Conservation (phyloP, 345 rosid genomes). For the sweet orange (Citrus sinensis) region DNA sequence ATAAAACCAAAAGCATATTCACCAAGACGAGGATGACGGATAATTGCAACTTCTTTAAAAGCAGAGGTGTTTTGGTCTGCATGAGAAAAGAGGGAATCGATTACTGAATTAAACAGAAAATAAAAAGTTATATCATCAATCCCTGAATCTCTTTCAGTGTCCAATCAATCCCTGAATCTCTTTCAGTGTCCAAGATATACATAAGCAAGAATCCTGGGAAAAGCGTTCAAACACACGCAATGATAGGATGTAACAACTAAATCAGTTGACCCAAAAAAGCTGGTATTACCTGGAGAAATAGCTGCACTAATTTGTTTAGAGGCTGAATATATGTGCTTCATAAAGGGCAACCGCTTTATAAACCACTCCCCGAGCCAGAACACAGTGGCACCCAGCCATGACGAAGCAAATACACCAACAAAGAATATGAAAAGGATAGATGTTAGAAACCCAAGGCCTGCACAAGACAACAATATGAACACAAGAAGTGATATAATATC, state of each 20-base stretch:
- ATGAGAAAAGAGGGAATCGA: background rate
- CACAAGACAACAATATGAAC: conserved; percentile 14
- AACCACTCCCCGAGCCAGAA: conserved; percentile 84
- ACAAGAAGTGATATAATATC: background rate
- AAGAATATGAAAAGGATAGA: conserved; percentile 68
- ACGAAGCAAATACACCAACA: conserved; percentile 79
- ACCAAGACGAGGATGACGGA: conserved; percentile 81
- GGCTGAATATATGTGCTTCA: conserved; percentile 74
- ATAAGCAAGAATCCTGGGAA: background rate
- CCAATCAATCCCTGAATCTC: background rate
- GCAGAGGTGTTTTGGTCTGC: conserved; percentile 79
- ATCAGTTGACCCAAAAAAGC: background rate
- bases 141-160: background rate
- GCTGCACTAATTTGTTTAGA: conserved; percentile 86
- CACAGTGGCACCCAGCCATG: conserved; percentile 80
- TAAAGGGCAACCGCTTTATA: conserved; percentile 76
- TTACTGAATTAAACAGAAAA: background rate
- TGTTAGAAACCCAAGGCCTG: conserved; percentile 86
- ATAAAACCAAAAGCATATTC: conserved; percentile 94
- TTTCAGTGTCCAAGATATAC: conserved; percentile 2
- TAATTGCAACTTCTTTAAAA: conserved; percentile 84
- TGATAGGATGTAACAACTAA: background rate
- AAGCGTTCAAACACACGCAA: background rate
- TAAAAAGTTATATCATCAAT: conserved; percentile 5
- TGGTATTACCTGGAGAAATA: conserved; percentile 69